Evolutionary conservation across 1,284 basidiomycete species (phyloP), one percentile per base, ranked within the genome.

Genomic region (Anthracocystis panici-leucophaei): DNA sequence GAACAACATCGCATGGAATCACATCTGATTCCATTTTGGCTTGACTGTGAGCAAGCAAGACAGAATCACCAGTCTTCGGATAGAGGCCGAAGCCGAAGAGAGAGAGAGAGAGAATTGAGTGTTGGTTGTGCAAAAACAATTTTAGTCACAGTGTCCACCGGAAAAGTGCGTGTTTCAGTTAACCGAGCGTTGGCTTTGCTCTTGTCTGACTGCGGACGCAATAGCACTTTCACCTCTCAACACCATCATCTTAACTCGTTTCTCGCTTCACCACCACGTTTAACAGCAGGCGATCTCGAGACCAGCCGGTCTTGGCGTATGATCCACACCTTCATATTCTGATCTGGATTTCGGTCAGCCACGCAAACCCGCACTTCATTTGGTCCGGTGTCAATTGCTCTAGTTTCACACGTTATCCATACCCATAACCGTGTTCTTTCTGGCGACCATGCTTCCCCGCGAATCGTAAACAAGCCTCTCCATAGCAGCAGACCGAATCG

Each of bases 291-390:
- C 12, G 45, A 45, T 12, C 21, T 23, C 42, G 21, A 25, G 23
- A 33, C 10, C 35, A 38, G 35, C 14, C 35, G 14, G 11, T 38
- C 11, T 16, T 5, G 35, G 35, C 14, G 35, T 38, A 38, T 12
- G 5, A 38, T 38, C 35, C 35, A 14, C 35, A 38, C 10, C 14
- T 16, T 38, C 35, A 38, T 38, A 16, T 46, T 21, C 25, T 27
- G 23, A 14, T 27, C 44, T 46, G 23, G 14, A 49, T 2, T 49
- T 11, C n/a, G n/a, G 29, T 11, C 27, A 31, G 18, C 48, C 29
- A 49, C 48, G 48, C 29, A 33, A 9, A 49, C 48, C n/a, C 10
- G 29, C 27, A 49, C 48, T 49, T 49, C 48, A 49, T 49, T 49
- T 31, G 48, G 6, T n/a, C n/a, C 27, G 46, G 18, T 3, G 12